Evolutionary conservation across 352 stramenopile species (phyloP).

Genomic region (Globisporangium middletonii): DNA sequence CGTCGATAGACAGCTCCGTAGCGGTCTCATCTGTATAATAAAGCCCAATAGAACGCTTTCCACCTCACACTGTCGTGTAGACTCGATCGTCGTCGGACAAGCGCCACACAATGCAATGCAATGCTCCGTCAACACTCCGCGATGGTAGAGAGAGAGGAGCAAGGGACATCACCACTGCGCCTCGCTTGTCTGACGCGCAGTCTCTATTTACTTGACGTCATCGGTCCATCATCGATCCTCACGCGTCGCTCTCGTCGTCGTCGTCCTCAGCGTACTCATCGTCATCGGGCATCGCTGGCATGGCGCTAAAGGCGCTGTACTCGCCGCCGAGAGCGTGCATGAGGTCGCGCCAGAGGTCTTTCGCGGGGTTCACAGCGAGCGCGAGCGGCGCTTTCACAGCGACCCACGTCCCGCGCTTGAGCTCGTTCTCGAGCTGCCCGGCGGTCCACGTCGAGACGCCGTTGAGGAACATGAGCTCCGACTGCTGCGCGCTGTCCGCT

Average conservation of each 20-base stretch:
- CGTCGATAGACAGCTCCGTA: too few species aligned
- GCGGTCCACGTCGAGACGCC: constrained; percentile 66
- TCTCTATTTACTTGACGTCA: constrained; percentile 5
- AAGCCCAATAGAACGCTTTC: too few species aligned
- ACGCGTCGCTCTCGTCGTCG: constrained; percentile 22
- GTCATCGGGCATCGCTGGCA: constrained; percentile 48
- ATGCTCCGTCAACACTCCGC: too few species aligned
- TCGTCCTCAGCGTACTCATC: constrained; percentile 22
- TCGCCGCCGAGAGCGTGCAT: constrained; percentile 64
- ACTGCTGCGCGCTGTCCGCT: constrained; percentile 38
- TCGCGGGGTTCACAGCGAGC: constrained; percentile 54
- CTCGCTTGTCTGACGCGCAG: background rate
- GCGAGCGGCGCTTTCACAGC: constrained; percentile 66
- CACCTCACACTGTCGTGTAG: too few species aligned
- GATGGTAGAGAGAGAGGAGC: too few species aligned
- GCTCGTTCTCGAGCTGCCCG: constrained; percentile 63
- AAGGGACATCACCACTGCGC: too few species aligned
- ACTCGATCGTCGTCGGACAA: too few species aligned
- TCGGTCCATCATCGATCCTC: background rate
- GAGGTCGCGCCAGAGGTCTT: constrained; percentile 63
- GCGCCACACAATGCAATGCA: too few species aligned
- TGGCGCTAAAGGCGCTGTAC: constrained; percentile 64
- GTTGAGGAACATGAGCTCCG: constrained; percentile 74
- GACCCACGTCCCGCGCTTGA: constrained; percentile 68
- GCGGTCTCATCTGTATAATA: too few species aligned